phyloP scores from a whole-genome alignment of 768 basidiomycete species.

The Russula abietina region DNA sequence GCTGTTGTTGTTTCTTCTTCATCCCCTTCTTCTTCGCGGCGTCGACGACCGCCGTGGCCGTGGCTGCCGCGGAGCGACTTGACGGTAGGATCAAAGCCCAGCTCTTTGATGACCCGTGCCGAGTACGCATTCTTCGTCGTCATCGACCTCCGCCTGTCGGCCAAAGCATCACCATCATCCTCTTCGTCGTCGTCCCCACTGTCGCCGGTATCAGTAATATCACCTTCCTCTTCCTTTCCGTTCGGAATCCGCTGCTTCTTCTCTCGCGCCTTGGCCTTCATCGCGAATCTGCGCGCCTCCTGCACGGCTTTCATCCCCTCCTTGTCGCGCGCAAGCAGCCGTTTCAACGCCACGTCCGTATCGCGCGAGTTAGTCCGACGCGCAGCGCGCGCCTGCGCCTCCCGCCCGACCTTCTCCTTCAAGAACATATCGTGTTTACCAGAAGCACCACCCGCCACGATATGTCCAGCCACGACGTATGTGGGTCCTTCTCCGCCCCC shows the following conservation, averaged over 20 bases:
- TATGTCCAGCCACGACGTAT: conserved; percentile 77
- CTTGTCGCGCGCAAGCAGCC: conserved; percentile 56
- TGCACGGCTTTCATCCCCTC: conserved; percentile 62
- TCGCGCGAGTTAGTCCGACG: conserved; percentile 53
- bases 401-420: conserved; percentile 69
- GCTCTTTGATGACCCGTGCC: conserved; percentile 55
- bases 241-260: conserved; percentile 19
- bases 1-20: conserved; percentile 30
- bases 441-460: conserved; percentile 53
- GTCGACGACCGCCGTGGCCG: no score
- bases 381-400: conserved; percentile 70
- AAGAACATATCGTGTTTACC: conserved; percentile 43
- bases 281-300: conserved; percentile 48
- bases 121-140: conserved; percentile 50
- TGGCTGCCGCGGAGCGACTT: conserved; percentile 46
- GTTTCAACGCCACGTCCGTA: conserved; percentile 55
- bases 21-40: conserved; percentile 5
- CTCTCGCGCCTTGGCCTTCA: conserved; percentile 25
- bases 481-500: conserved; percentile 45
- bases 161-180: neutral
- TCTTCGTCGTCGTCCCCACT: neutral
- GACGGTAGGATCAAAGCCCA: conserved; percentile 75
- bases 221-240: conserved; percentile 24
- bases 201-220: conserved; percentile 15
- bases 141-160: neutral